Evolutionary conservation across 176 grass and related monocot species (phyloP), one percentile per base, ranked within the genome.

Genomic region (Avena sativa): DNA sequence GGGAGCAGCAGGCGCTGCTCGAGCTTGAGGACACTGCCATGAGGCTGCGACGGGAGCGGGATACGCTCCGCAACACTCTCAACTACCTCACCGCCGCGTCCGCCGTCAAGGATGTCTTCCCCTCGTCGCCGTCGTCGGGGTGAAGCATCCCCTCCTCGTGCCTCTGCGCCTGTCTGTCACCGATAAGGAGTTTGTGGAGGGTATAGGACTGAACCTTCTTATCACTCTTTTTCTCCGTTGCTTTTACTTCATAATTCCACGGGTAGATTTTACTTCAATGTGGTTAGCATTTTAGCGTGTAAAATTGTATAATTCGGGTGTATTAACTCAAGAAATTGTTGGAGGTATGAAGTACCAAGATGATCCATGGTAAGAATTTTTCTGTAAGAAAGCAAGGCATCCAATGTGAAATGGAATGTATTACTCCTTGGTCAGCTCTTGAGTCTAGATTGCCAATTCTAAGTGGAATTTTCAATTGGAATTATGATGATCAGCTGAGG

Each of bases 71-170:
- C 79, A 99, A 94, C 85, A 99, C 92, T 21, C 92, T 99, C 88
- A 99, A 99, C 79, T 99, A 97, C 89, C 97, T 99, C 74, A 99
- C 94, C 57, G 97, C 97, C n/a, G 94, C 89, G 9, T 97, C 94
- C 19, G 97, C 97, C 50, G 94, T 99, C 83, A 94, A 99, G 91
- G 92, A 97, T 50, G 97, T 83, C 32, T 94, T 99, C 86, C 92
- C 95, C 44, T 91, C 92, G 3, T 93, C 92, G 68, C 85, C 92
- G 8, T 98, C 92, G 5, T 90, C 90, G 0, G 81, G 86, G 62
- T 91, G 80, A 89, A 26, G 48, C 49, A 44, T 79, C 40, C 23
- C 15, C 64, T 26, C 17, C 74, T 76, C 71, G 15, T 15, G 48
- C 32, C 51, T 87, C 47, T 40, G 9, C 12, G 32, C 32, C 32